Evolutionary conservation across 1,284 basidiomycete genomes (phyloP), one percentile per base, ranked within the genome.

Genomic region (Pterula multifida): DNA sequence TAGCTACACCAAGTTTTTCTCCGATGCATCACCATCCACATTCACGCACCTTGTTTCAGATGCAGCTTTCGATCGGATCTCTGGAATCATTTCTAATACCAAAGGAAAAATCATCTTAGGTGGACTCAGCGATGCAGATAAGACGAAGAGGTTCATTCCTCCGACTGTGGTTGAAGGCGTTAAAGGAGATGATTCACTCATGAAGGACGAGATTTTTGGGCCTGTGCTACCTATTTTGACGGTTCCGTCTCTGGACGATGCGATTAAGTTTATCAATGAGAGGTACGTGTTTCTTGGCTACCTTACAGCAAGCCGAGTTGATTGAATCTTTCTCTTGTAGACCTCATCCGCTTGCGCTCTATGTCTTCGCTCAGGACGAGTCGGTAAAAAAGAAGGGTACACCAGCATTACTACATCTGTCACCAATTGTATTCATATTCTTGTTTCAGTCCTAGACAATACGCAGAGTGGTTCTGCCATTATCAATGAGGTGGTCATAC

Each of bases 261-360:
- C 75, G 1, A 70, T 79, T 52, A 56, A 60, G n/a, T 70, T 73
- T 50, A 62, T 79, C 53, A 75, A 76, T 52, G 50, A 17, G 26
- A 24, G 24, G 15, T 45, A 24, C 15, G 13, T 49, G 3, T 22
- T 32, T 25, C 15, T 24, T 6, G 19, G 4, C 22, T 47, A 4
- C 15, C 45, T 2, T 45, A 3, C 17, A 0, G 22, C 4, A 15
- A 46, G 25, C 21, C 22, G 51, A 36, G 17, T 50, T 28, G 21
- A 21, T 15, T 44, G 12, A 44, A 17, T 35, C 11, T 6, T 32
- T 32, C 28, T 32, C n/a, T 32, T 32, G 15, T 54, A 84, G 82
- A 45, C 85, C 86, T 50, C 79, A 89, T 55, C 86, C 90, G 2
- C 72, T 92, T 3, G 76, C 80, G 0, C 64, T 91, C 11, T 90